Percentiles rank a stretch among this genome's conserved stretches.
Conservation (phyloP, 1,284 basidiomycete species). For the Cryptococcus neoformans region DNA sequence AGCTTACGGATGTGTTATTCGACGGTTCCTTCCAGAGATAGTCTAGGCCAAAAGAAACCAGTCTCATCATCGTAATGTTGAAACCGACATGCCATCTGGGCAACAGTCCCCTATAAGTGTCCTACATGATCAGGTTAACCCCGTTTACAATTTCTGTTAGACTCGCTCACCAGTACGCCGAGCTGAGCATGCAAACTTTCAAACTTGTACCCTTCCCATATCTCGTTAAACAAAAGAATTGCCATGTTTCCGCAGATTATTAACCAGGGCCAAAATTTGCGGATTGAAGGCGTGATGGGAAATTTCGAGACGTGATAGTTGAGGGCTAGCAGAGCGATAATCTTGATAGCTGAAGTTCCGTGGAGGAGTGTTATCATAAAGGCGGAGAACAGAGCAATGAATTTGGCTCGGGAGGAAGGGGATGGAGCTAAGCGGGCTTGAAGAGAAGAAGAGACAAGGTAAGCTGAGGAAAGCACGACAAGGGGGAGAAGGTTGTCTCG, state of each 20-base stretch:
- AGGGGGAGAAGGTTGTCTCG: conserved; percentile 68
- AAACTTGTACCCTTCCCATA: conserved; percentile 72
- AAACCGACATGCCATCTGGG: conserved; percentile 92
- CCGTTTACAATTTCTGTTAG: neutral
- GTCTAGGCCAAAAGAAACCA: conserved; percentile 91
- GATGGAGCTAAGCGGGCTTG: conserved; percentile 54
- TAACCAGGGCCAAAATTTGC: conserved; percentile 30
- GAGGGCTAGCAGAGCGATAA: conserved; percentile 63
- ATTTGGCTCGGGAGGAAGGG: conserved; percentile 38
- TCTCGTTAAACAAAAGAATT: conserved; percentile 75
- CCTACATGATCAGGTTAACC: conserved; percentile 53
- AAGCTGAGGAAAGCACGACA: conserved; percentile 53
- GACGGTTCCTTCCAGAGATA: conserved; percentile 65
- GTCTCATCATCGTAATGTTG: conserved; percentile 94
- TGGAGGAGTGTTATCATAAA: conserved; percentile 76
- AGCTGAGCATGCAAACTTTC: conserved; percentile 59
- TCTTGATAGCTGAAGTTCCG: conserved; percentile 78
- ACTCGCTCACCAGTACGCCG: conserved; percentile 54
- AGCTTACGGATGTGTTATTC: neutral
- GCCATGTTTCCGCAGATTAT: conserved; percentile 66
- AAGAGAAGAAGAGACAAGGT: conserved; percentile 48
- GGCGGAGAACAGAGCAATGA: conserved; percentile 58
- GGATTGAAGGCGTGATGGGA: conserved; percentile 25
- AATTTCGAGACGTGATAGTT: conserved; percentile 69
- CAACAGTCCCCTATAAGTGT: conserved; percentile 61